These are phyloP conservation scores for Beauveria sp. DNA, from an alignment of 2,329 filamentous ascomycete genomes.

Conservation along the genomic window DNA sequence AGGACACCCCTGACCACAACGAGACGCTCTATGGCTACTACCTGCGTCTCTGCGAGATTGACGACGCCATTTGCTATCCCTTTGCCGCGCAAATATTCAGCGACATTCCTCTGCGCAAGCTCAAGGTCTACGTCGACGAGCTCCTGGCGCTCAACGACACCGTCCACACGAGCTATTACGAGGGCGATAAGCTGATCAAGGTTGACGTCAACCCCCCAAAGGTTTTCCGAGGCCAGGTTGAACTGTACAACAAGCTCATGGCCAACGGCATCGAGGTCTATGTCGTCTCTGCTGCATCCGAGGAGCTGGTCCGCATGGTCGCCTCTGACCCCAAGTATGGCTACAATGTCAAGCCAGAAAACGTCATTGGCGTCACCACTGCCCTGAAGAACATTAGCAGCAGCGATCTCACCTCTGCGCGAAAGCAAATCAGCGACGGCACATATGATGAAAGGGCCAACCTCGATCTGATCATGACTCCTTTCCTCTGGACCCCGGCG, in stretches of 20 bases:
- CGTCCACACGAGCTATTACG: slow-evolving; percentile 29
- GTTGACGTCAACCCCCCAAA: slow-evolving; percentile 26
- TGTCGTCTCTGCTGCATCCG: slow-evolving; percentile 33
- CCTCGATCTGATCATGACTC: slow-evolving; percentile 31
- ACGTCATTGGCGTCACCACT: slow-evolving; percentile 35
- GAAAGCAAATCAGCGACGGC: slow-evolving; percentile 32
- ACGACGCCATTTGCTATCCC: slow-evolving; percentile 34
- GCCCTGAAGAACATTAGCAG: slow-evolving; percentile 25
- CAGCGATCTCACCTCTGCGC: slow-evolving; percentile 26
- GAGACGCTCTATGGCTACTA: slow-evolving; percentile 40
- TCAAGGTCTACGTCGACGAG: slow-evolving; percentile 39
- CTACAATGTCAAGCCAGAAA: slow-evolving; percentile 36
- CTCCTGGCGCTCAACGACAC: slow-evolving; percentile 34
- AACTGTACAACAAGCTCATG: slow-evolving; percentile 37
- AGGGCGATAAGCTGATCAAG: slow-evolving; percentile 23
- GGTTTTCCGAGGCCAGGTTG: slow-evolving; percentile 32
- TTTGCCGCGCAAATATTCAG: slow-evolving; percentile 35
- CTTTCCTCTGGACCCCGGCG: slow-evolving; percentile 35
- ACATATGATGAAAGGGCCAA: slow-evolving; percentile 28
- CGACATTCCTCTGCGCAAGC: slow-evolving; percentile 34
- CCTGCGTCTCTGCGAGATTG: slow-evolving; percentile 33
- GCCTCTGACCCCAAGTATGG: slow-evolving; percentile 37
- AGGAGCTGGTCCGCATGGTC: slow-evolving; percentile 39
- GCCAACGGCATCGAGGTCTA: slow-evolving; percentile 36
- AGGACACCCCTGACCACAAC: slow-evolving; percentile 28